phyloP scores from a whole-genome alignment of 2,329 filamentous ascomycete genomes.

The Blumeria hordei region DNA sequence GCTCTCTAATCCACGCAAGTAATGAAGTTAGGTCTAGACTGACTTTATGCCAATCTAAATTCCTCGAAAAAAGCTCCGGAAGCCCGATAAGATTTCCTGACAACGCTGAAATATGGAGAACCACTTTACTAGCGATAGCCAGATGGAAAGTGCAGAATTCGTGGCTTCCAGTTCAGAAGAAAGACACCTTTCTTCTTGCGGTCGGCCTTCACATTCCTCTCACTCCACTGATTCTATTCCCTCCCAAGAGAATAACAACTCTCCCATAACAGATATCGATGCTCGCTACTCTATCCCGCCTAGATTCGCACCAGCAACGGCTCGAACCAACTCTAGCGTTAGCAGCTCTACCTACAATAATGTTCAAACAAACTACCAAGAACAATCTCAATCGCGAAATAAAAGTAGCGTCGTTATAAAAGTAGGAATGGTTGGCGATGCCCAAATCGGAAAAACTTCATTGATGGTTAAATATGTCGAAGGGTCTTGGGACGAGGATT shows the following conservation, averaged over 20 bases:
- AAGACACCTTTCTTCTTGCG: constrained; percentile 12
- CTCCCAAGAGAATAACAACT: constrained; percentile 10
- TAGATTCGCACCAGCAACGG: constrained; percentile 13
- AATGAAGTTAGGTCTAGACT: too few species aligned
- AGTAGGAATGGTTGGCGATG: constrained; percentile 97
- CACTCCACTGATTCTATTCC: constrained; percentile 14
- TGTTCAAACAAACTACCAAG: constrained; percentile 12
- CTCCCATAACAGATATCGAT: constrained; percentile 12
- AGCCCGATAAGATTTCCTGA: constrained; percentile 28
- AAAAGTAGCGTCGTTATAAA: constrained; percentile 81
- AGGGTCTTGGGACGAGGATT: constrained; percentile 98
- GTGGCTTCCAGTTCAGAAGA: constrained; percentile 13
- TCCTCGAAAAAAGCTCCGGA: constrained; percentile 19
- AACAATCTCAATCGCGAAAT: constrained; percentile 13
- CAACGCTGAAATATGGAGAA: constrained; percentile 23
- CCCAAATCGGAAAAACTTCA: constrained; percentile 96
- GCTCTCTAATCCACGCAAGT: too few species aligned
- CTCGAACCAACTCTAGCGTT: constrained; percentile 14
- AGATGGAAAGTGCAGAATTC: constrained; percentile 12
- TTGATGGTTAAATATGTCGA: constrained; percentile 99
- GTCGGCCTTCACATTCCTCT: constrained; percentile 14
- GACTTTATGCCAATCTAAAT: too few species aligned
- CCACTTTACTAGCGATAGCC: constrained; percentile 21
- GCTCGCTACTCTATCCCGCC: constrained; percentile 15
- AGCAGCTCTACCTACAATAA: constrained; percentile 14